Evolutionary conservation across 2,329 filamentous ascomycete genomes (phyloP), one percentile per base, ranked within the genome.

Genomic region (Xylariaceae sp.): DNA sequence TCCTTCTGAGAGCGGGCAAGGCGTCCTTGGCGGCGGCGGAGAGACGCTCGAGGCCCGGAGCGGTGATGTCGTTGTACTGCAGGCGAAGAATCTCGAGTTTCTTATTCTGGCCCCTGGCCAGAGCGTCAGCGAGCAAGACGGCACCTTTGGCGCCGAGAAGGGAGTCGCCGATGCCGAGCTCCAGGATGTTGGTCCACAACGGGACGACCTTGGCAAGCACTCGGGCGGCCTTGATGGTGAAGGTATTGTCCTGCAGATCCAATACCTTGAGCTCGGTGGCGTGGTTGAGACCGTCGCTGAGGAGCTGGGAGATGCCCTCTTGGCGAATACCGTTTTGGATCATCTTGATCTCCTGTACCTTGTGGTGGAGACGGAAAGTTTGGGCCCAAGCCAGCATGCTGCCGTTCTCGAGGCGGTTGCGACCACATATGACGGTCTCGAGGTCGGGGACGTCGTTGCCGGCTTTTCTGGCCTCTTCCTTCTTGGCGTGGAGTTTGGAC

Each of bases 241-340:
- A 97, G 0, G 94, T 97, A 73, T 99, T 99, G 73, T 99, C 94
- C 70, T 99, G 92, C 54, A 99, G 75, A 73, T 99, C 94, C 46
- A 99, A 74, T 12, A 90, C 80, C 66, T 85, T 77, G 48, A 99
- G 78, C 40, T 76, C 74, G 31, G 74, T 76, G 44, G 89, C 82
- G 62, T 89, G 78, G 56, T 78, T 81, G 46, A 99, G 77, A 54
- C 94, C 94, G 46, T 91, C 77, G 53, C 81, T 84, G 56, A 99
- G 75, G 49, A 99, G 76, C 58, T 86, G 80, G 42, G 85, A 85
- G 63, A 97, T 94, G 53, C 94, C 94, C 69, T 97, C 90, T 66
- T 92, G 89, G 39, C 94, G 82, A 60, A 99, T 99, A 45, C 94
- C 94, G 68, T 99, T 97, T 71, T 97, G 94, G 22, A 95, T 90